Evolutionary conservation across 805 yeast genomes (phyloP).

Genomic region (Candida arabinofermentans): DNA sequence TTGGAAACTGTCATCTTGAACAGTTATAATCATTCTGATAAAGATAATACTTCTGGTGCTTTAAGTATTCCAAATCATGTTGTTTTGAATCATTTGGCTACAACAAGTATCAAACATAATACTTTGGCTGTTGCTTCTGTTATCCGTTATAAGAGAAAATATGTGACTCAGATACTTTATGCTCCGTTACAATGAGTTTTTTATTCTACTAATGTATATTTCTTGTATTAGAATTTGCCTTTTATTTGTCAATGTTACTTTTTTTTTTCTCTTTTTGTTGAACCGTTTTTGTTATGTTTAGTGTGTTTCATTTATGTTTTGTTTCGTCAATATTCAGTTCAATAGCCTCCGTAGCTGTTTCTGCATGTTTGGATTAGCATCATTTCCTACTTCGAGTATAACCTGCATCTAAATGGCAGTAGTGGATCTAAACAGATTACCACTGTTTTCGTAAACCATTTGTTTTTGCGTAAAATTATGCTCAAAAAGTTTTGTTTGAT

Average conservation of each 20-base stretch:
- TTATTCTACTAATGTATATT: no score
- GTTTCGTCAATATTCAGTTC: background rate
- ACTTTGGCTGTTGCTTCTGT: slow-evolving; percentile 91
- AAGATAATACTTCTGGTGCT: slow-evolving; percentile 82
- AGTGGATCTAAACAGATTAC: no score
- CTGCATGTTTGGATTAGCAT: no score
- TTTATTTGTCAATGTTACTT: background rate
- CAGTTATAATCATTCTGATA: slow-evolving; percentile 56
- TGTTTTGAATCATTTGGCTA: slow-evolving; percentile 90
- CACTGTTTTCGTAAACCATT: no score
- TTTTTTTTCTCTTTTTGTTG: background rate
- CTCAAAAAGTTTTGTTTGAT: no score
- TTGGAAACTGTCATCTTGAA: slow-evolving; percentile 90
- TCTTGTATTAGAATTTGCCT: no score
- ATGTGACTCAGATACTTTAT: slow-evolving; percentile 86
- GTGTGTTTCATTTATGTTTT: background rate
- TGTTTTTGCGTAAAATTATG: no score
- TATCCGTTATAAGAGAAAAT: slow-evolving; percentile 81
- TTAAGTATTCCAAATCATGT: slow-evolving; percentile 94
- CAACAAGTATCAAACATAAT: slow-evolving; percentile 90
- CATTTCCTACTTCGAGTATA: no score
- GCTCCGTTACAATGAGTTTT: slow-evolving; percentile 66
- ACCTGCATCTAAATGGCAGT: no score
- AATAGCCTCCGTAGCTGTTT: no score
- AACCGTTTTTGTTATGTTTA: no score